Evolutionary conservation across 2,329 filamentous ascomycete genomes (phyloP).

Genomic region (Colletotrichum camelliae): DNA sequence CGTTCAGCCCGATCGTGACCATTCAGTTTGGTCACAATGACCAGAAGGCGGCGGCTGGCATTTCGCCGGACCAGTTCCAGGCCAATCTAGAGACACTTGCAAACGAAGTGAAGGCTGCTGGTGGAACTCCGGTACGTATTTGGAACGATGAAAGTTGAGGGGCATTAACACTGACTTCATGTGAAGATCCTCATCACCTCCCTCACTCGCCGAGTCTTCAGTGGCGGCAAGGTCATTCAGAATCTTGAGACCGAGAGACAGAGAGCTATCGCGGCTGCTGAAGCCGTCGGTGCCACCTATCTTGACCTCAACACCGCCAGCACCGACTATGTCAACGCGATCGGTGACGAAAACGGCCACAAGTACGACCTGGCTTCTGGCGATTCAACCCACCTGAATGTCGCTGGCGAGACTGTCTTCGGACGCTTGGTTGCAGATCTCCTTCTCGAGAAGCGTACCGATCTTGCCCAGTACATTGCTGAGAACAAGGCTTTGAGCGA

Average conservation of each 20-base stretch:
- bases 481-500: constrained; percentile 36
- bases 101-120: constrained; percentile 45
- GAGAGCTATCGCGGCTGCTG: constrained; percentile 54
- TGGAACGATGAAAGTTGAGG: neutral
- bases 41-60: constrained; percentile 53
- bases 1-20: constrained; percentile 30
- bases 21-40: constrained; percentile 68
- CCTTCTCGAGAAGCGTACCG: constrained; percentile 34
- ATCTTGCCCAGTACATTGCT: constrained; percentile 29
- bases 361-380: constrained; percentile 49
- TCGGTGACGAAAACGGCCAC: constrained; percentile 50
- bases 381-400: constrained; percentile 64
- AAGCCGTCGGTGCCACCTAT: constrained; percentile 37
- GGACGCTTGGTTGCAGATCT: constrained; percentile 62
- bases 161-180: constrained; percentile 32
- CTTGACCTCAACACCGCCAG: constrained; percentile 59
- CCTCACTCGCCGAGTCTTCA: constrained; percentile 55
- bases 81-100: constrained; percentile 55
- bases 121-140: constrained; percentile 44
- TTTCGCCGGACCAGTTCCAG: constrained; percentile 53
- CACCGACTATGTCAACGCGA: constrained; percentile 55
- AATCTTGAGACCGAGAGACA: constrained; percentile 51
- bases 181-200: constrained; percentile 50
- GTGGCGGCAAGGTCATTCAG: constrained; percentile 49
- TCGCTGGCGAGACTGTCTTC: constrained; percentile 59